Conservation (phyloP, 768 basidiomycete genomes). For the Lactifluus echinatus region DNA sequence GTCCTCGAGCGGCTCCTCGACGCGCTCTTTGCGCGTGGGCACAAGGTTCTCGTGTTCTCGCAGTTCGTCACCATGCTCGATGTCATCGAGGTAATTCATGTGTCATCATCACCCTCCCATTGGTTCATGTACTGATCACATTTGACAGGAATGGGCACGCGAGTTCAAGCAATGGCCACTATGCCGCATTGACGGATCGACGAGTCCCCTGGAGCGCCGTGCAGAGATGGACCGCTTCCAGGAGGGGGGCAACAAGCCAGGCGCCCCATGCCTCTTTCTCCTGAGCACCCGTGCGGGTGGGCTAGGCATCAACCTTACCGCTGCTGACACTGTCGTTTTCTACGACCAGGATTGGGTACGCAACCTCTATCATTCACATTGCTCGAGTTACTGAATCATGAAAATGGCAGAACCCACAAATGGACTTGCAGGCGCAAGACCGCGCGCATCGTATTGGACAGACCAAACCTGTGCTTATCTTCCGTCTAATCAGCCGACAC, state of each 20-base stretch:
- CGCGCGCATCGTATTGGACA: constrained; percentile 95
- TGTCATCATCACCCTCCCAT: neutral
- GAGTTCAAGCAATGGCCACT: constrained; percentile 75
- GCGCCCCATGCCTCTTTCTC: constrained; percentile 68
- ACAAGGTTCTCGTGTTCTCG: constrained; percentile 82
- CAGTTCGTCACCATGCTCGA: constrained; percentile 97
- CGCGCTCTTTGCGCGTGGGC: constrained; percentile 67
- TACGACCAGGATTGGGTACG: constrained; percentile 88
- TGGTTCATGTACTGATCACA: neutral
- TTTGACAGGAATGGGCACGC: constrained; percentile 76
- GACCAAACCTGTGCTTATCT: constrained; percentile 82
- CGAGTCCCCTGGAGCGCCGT: constrained; percentile 70
- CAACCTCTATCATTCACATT: neutral
- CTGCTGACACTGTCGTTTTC: constrained; percentile 88
- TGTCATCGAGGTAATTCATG: constrained; percentile 67
- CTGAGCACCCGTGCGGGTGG: constrained; percentile 76
- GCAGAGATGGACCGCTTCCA: constrained; percentile 85
- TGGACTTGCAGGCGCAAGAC: constrained; percentile 94
- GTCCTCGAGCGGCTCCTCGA: constrained; percentile 80
- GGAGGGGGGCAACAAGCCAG: constrained; percentile 47
- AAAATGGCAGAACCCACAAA: constrained; percentile 73
- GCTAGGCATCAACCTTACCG: constrained; percentile 70
- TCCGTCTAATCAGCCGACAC: constrained; percentile 77
- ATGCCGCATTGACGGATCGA: constrained; percentile 89
- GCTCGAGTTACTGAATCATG: neutral